phyloP scores from a whole-genome alignment of 78 protist species.

The Isochrysis galbana region DNA sequence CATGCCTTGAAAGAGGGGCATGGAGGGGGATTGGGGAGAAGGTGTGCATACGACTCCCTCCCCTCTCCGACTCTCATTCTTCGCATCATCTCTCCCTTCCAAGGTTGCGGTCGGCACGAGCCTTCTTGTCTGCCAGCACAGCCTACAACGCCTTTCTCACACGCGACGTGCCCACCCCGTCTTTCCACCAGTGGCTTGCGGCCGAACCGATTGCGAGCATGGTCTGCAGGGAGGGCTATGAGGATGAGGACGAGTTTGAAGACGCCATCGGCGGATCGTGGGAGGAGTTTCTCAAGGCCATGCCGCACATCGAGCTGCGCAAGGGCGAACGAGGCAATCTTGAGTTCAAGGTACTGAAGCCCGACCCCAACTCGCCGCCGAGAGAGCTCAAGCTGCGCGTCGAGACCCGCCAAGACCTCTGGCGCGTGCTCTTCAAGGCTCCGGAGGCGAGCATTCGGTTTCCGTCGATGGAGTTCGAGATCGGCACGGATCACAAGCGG shows the following conservation, averaged over 20 bases:
- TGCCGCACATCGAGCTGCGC: not conserved
- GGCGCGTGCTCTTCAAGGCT: not conserved
- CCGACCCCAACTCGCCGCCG: not conserved
- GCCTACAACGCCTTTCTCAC: no score
- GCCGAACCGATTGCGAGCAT: not conserved
- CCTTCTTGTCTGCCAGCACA: no score
- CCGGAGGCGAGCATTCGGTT: not conserved
- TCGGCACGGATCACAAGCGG: not conserved
- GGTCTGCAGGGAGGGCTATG: not conserved
- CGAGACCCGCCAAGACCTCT: not conserved
- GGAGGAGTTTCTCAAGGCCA: not conserved
- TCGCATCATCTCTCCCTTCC: no score
- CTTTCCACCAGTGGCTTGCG: not conserved
- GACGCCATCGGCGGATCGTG: not conserved
- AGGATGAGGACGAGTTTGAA: conserved; percentile 12
- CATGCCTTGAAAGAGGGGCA: no score
- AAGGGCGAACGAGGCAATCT: not conserved
- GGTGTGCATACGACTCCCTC: no score
- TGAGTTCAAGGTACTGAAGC: not conserved
- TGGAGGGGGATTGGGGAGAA: no score
- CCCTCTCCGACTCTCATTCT: no score
- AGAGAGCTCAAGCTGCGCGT: not conserved
- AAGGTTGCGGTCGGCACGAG: no score
- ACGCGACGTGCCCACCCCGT: no score
- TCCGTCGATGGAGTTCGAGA: not conserved